Evolutionary conservation across 441 rosid species (phyloP), one percentile per base, ranked within the genome.

Genomic region (Macaranga tanarius): DNA sequence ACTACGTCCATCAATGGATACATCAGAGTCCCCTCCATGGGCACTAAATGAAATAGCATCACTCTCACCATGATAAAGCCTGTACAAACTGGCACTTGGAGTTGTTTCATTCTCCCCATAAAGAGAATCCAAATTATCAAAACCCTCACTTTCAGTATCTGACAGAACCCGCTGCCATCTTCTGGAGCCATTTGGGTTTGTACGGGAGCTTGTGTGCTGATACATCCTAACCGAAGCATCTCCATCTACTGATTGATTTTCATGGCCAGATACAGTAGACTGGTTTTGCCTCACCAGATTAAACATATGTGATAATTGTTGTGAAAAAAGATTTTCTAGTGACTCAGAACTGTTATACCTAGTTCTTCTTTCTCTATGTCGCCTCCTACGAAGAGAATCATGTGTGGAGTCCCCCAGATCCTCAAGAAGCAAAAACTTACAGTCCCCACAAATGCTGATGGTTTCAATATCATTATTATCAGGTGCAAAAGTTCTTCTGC

Each of bases 21-120:
- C 90, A 82, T 94, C 99, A 7, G 96, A 91, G 48, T 92, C 96
- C 58, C 91, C 93, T 63, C 87, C 95, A 64, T 82, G 84, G 55
- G 86, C 85, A 77, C 96, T 86, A 59, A 84, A 85, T 75, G 97
- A 92, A 82, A 90, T 31, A 16, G 85, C 88, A 80, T 92, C 97
- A 44, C 83, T 84, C n/a, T 87, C 97, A 71, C 84, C 89, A 70
- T 79, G 85, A 38, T 87, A 79, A 44, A 67, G 67, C 67, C 87
- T 81, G 74, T 84, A 81, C 47, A 79, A 86, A 74, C 85, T 70
- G 74, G 83, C 79, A 67, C 97, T 86, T 38, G 81, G 63, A 83
- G 86, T 93, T 16, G 93, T 86, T 74, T 87, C 96, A 72, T 84
- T 88, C 71, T 88, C 97, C 16, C 85, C 88, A 71, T 82, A 84